phyloP scores from a whole-genome alignment of 1,284 basidiomycete genomes.

The Cryptococcus sp. region DNA sequence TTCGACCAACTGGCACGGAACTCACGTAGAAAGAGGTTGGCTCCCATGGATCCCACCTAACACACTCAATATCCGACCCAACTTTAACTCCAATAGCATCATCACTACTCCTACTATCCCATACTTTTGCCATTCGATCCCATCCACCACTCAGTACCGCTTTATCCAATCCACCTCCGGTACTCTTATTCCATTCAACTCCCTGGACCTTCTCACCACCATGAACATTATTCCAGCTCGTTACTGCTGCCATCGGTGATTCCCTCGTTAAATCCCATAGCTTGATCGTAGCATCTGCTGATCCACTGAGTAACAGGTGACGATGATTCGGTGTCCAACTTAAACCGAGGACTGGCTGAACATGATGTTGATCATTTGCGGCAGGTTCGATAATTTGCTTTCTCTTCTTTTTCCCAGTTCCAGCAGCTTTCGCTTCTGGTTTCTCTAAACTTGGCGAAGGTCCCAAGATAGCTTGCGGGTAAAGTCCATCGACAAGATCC shows the following conservation, averaged over 20 bases:
- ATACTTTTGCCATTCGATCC: slow-evolving; percentile 87
- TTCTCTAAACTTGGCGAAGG: slow-evolving; percentile 62
- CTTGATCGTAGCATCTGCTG: slow-evolving; percentile 93
- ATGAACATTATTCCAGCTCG: slow-evolving; percentile 77
- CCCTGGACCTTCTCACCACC: slow-evolving; percentile 91
- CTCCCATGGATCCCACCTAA: slow-evolving; percentile 96
- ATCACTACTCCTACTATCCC: slow-evolving; percentile 82
- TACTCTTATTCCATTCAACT: slow-evolving; percentile 88
- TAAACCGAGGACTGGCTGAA: slow-evolving; percentile 85
- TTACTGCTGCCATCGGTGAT: slow-evolving; percentile 59
- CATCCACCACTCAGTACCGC: slow-evolving; percentile 89
- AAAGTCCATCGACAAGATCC: slow-evolving; percentile 89
- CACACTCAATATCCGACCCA: slow-evolving; percentile 85
- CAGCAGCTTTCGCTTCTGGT: slow-evolving; percentile 69
- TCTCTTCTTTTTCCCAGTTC: slow-evolving; percentile 91
- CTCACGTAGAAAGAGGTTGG: slow-evolving; percentile 79
- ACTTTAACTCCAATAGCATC: slow-evolving; percentile 70
- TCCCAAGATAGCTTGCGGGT: slow-evolving; percentile 87
- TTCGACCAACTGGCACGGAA: slow-evolving; percentile 5
- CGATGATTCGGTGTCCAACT: slow-evolving; percentile 89
- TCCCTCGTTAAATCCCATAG: slow-evolving; percentile 89
- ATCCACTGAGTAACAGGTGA: slow-evolving; percentile 85
- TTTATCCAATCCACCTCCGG: slow-evolving; percentile 57
- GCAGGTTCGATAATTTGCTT: slow-evolving; percentile 75
- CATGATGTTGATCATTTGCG: slow-evolving; percentile 70